Percentiles rank a stretch among this genome's conserved stretches.
Evolutionary conservation across 208 protist genomes (phyloP).

Genomic region (Porcisia deanei): DNA sequence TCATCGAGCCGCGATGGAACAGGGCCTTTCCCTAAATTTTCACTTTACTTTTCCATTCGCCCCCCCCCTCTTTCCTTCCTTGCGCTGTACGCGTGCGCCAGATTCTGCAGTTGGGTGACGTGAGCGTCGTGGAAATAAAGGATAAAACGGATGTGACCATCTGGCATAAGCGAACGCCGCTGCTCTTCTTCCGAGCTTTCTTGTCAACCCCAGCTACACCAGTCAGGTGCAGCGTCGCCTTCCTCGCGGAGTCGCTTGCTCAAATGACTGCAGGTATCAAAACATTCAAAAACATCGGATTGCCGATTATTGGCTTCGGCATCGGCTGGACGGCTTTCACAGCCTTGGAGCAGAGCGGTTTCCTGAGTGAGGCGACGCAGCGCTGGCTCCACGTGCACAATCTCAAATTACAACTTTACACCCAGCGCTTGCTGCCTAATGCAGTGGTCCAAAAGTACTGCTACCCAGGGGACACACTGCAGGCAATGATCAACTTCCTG

Average conservation of each 20-base stretch:
- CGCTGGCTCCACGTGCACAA: conserved; percentile 52
- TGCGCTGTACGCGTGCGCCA: neutral
- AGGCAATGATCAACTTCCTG: conserved; percentile 45
- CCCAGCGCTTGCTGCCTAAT: conserved; percentile 56
- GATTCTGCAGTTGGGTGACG: neutral
- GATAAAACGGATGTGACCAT: neutral
- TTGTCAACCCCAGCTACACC: neutral
- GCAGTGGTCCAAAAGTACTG: conserved; percentile 59
- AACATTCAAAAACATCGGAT: conserved; percentile 8
- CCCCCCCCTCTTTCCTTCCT: neutral
- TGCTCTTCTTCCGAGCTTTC: neutral
- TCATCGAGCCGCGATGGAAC: neutral
- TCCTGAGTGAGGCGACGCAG: conserved; percentile 42
- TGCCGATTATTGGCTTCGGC: conserved; percentile 67
- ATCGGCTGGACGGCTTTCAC: conserved; percentile 66
- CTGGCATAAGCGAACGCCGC: neutral
- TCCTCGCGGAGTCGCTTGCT: neutral
- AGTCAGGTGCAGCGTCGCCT: neutral
- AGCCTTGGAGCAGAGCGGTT: conserved; percentile 36
- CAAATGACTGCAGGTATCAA: conserved; percentile 16
- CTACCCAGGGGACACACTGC: conserved; percentile 50
- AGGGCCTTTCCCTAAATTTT: no score
- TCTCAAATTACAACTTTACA: conserved; percentile 57
- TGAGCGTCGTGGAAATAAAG: neutral
- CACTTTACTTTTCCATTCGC: neutral